These are phyloP conservation scores for Mimosa pudica DNA, from an alignment of 306 rosid species.

Conservation along the genomic window DNA sequence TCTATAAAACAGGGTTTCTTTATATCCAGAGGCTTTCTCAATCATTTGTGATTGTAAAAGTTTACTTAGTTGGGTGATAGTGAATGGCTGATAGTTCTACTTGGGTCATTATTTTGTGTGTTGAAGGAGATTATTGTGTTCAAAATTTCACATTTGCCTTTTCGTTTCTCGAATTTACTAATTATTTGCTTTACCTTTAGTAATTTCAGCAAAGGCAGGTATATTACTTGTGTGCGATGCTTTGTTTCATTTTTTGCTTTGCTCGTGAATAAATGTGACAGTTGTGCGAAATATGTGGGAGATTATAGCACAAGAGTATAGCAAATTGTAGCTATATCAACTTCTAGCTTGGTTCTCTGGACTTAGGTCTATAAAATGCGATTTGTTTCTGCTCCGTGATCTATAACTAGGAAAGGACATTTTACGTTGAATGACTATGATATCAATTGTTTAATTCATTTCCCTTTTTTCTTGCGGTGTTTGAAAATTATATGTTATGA, in stretches of 20 bases:
- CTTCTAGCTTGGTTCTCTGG: slow-evolving; percentile 1
- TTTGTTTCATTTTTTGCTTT: not conserved
- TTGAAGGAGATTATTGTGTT: not conserved
- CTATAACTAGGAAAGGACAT: not conserved
- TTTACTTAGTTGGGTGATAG: not conserved
- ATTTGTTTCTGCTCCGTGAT: not conserved
- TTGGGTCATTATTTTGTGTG: not conserved
- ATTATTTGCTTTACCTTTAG: not conserved
- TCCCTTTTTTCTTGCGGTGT: slow-evolving; percentile 2
- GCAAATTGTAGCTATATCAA: not conserved
- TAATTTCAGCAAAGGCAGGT: not conserved
- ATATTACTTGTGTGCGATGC: not conserved
- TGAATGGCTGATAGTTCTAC: not conserved
- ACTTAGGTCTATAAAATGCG: not conserved
- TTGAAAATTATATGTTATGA: not conserved
- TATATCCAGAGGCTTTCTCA: not conserved
- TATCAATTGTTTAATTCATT: not conserved
- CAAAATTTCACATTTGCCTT: not conserved
- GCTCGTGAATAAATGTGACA: not conserved
- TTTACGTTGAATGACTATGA: not conserved
- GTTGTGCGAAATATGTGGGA: not conserved
- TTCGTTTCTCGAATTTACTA: not conserved
- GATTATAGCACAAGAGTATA: not conserved
- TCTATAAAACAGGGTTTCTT: slow-evolving; percentile 13
- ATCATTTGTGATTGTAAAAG: not conserved